Percentiles rank a stretch among this genome's conserved stretches.
Evolutionary conservation across 306 rosid genomes (phyloP).

Genomic region (Carpinus fangiana): DNA sequence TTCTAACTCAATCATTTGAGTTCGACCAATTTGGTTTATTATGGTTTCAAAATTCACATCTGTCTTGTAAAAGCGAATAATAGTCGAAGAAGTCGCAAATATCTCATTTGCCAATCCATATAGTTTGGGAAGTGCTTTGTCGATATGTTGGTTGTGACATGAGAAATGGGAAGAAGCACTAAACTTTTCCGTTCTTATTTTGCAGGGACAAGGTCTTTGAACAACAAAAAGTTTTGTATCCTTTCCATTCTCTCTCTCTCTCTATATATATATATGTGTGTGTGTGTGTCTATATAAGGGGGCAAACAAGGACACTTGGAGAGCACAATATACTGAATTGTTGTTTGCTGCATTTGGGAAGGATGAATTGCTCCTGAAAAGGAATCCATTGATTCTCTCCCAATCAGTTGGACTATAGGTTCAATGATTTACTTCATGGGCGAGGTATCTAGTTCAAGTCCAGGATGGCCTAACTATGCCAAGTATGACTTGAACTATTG

Average conservation of each 20-base stretch:
- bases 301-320: no score
- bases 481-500: no score
- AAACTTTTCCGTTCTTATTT: conserved; percentile 8
- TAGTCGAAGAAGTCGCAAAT: background rate
- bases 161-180: background rate
- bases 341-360: no score
- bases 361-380: no score
- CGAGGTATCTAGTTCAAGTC: no score
- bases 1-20: background rate
- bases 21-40: background rate
- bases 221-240: conserved; percentile 88
- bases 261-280: no score
- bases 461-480: no score
- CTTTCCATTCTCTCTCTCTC: conserved; percentile 36
- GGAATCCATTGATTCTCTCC: no score
- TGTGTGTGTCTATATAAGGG: background rate
- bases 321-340: no score
- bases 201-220: conserved; percentile 95
- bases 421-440: no score
- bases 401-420: no score
- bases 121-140: background rate
- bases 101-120: background rate
- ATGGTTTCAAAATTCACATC: conserved; percentile 4
- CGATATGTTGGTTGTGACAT: background rate
- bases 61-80: conserved; percentile 9